Evolutionary conservation across 2,329 filamentous ascomycete species (phyloP), one percentile per base, ranked within the genome.

Genomic region (Pseudogymnoascus sp.): DNA sequence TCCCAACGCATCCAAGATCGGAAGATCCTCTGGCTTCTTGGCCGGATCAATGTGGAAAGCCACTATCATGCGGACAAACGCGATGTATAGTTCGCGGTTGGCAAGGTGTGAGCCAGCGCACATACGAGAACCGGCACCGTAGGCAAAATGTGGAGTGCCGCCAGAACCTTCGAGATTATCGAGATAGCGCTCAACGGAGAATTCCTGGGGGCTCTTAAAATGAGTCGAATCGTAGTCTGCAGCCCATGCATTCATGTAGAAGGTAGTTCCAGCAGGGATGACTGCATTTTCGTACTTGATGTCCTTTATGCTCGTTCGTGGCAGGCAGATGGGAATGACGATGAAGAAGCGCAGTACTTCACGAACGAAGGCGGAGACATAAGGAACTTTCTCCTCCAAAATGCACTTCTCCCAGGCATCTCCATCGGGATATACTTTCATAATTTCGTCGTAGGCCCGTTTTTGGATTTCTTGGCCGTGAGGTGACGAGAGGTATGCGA

Each of bases 161-260:
- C 76, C 72, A 3, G 74, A 75, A 59, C 77, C 82, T 22, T 73
- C 72, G 8, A 66, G 67, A 68, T 75, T 77, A 61, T 85, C 79
- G 10, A 92, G 76, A 70, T 88, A 92, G 26, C 89, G 83, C 66
- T 91, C 88, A 0, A 89, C 87, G n/a, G 84, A 78, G 72, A 92
- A 91, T 6, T 77, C 75, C 28, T 80, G 66, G 0, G 89, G 83
- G 28, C 84, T 73, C 66, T 85, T 83, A 78, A 90, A 92, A 71
- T 90, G 88, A 0, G 76, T 73, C 4, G 81, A 79, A 70, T 92
- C 89, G 73, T 90, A 90, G 74, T 92, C 82, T 26, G 88, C 89
- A 0, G 87, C 88, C 74, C 88, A 91, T 8, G 89, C 87, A 69
- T 88, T 92, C 89, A 93, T 88, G 75, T 92, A 91, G 68, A 93